phyloP scores from a whole-genome alignment of 192 early-diverging fungal species.

The Pecoramyces ruminantium region DNA sequence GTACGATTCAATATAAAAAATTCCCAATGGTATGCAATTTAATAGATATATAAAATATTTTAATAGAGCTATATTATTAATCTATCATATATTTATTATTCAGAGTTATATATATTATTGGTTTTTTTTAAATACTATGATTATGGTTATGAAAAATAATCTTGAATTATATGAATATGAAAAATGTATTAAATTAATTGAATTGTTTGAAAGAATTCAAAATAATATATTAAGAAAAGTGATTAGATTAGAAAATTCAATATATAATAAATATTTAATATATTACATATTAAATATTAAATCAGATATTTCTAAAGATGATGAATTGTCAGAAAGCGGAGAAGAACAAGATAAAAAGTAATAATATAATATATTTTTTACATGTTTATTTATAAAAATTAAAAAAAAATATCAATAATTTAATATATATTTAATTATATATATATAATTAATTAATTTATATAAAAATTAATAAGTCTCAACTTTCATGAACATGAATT shows the following conservation, averaged over 20 bases:
- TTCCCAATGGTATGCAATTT: not conserved
- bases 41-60: too few relatives aligned
- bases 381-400: too few relatives aligned
- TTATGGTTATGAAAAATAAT: not conserved
- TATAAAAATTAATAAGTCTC: too few relatives aligned
- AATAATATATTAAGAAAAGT: not conserved
- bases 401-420: too few relatives aligned
- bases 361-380: too few relatives aligned
- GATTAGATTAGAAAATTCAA: not conserved
- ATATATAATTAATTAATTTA: too few relatives aligned
- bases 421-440: too few relatives aligned
- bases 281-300: not conserved
- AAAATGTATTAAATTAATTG: not conserved
- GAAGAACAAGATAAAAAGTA: not conserved
- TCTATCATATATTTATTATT: too few relatives aligned
- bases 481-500: not conserved
- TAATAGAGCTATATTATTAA: too few relatives aligned
- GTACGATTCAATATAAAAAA: not conserved
- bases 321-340: not conserved
- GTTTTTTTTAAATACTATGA: not conserved
- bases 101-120: not conserved
- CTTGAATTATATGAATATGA: not conserved
- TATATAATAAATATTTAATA: not conserved
- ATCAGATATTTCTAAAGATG: not conserved
- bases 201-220: not conserved